Percentiles rank a stretch among this genome's conserved stretches.
phyloP scores from a whole-genome alignment of 495 filamentous ascomycete genomes.

The Penicillium salamii region DNA sequence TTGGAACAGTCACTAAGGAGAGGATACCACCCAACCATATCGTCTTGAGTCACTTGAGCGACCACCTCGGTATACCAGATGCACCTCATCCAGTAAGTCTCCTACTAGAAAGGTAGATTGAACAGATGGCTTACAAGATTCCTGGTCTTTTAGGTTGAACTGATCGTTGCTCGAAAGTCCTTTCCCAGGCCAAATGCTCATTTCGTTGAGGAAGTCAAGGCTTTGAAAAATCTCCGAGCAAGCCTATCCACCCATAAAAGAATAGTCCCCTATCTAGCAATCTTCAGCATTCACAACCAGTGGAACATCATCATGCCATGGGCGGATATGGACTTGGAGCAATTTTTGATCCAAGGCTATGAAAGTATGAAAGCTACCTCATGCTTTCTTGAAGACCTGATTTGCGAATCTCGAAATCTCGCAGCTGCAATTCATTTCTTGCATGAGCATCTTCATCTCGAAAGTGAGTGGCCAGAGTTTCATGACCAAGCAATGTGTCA shows the following conservation, averaged over 20 bases:
- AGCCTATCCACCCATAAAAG: conserved; percentile 1
- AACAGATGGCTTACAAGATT: background rate
- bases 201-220: background rate
- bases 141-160: background rate
- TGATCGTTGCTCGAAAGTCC: background rate
- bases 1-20: background rate
- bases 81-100: background rate
- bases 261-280: background rate
- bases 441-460: background rate
- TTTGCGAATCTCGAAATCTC: background rate
- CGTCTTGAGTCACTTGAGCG: background rate
- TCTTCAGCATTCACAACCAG: background rate
- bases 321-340: conserved; percentile 6
- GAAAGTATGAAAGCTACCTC: background rate
- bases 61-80: background rate
- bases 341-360: background rate
- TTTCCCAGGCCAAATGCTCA: background rate
- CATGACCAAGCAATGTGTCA: background rate
- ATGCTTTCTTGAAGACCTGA: background rate
- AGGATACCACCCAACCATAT: background rate
- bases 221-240: background rate
- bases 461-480: background rate
- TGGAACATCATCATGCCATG: conserved; percentile 5
- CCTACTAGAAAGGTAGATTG: background rate
- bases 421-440: conserved; percentile 1